These are phyloP conservation scores for Annona cherimola DNA, from an alignment of 164 flowering plant species.

Conservation along the genomic window DNA sequence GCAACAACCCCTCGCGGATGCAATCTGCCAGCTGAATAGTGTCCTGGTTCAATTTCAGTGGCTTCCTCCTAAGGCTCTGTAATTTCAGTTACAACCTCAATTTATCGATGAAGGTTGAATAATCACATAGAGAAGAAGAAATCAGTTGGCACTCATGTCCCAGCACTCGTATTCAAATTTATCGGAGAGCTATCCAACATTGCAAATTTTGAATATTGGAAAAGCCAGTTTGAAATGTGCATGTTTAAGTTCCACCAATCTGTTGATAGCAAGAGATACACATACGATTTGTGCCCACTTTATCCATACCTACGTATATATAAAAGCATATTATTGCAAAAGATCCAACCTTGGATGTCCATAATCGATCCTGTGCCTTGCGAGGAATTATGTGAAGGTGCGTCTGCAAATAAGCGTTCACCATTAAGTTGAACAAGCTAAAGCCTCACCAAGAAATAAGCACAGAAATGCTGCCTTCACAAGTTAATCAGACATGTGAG, in stretches of 20 bases:
- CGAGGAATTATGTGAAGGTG: slow-evolving; percentile 92
- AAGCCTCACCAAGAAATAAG: not conserved
- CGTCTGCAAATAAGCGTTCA: slow-evolving; percentile 41
- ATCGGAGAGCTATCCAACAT: not conserved
- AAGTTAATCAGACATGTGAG: not conserved
- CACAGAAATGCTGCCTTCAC: not conserved
- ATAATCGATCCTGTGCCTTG: slow-evolving; percentile 60
- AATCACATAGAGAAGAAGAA: not conserved
- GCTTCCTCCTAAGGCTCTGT: slow-evolving; percentile 56
- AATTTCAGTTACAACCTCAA: slow-evolving; percentile 5
- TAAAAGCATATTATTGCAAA: not conserved
- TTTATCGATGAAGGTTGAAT: not conserved
- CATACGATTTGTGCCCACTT: too few species aligned
- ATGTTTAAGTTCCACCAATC: not conserved
- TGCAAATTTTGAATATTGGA: too few species aligned
- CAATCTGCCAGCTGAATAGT: slow-evolving; percentile 41
- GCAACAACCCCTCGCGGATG: slow-evolving; percentile 37
- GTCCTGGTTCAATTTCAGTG: slow-evolving; percentile 43
- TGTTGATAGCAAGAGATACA: not conserved
- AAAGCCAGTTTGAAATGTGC: not conserved
- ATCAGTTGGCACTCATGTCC: not conserved
- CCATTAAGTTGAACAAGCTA: not conserved
- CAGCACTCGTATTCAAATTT: not conserved
- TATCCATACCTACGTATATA: not conserved
- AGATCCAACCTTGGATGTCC: slow-evolving; percentile 76